Evolutionary conservation across 1,139 yeast species (phyloP).

Genomic region (Pneumocystis carinii): DNA sequence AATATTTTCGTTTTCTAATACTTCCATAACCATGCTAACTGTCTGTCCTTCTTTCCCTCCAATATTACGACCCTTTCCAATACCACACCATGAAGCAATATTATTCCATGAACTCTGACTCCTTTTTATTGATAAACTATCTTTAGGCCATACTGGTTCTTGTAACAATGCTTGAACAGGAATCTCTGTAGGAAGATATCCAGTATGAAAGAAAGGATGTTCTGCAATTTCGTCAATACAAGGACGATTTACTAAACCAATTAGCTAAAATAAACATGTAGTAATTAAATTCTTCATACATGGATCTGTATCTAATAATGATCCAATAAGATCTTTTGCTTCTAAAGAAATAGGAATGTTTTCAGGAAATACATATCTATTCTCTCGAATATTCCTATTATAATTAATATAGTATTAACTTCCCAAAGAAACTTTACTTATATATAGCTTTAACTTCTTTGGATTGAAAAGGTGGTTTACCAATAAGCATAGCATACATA

Average conservation of each 20-base stretch:
- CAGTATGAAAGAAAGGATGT: conserved; percentile 64
- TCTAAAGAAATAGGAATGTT: conserved; percentile 55
- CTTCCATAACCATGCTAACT: conserved; percentile 7
- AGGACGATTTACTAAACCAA: conserved; percentile 44
- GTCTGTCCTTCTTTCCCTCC: conserved; percentile 8
- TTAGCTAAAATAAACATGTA: neutral
- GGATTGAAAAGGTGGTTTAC: conserved; percentile 90
- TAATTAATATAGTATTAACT: neutral
- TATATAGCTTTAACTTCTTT: conserved; percentile 87
- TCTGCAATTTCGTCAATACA: conserved; percentile 61
- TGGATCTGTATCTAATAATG: conserved; percentile 66
- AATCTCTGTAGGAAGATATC: conserved; percentile 65
- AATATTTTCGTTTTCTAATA: conserved; percentile 9
- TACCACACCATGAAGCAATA: conserved; percentile 11
- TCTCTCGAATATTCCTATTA: conserved; percentile 51
- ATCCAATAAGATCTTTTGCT: conserved; percentile 56
- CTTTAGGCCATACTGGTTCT: conserved; percentile 31
- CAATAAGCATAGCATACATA: conserved; percentile 83
- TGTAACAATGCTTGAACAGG: conserved; percentile 48
- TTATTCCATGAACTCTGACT: conserved; percentile 6
- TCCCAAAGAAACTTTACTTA: conserved; percentile 27
- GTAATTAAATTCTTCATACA: neutral
- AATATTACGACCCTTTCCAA: conserved; percentile 11
- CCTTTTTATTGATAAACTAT: conserved; percentile 4
- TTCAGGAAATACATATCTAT: conserved; percentile 68